Percentiles rank a stretch among this genome's conserved stretches.
Evolutionary conservation across 805 yeast genomes (phyloP).

Genomic region (Candida easanensis): DNA sequence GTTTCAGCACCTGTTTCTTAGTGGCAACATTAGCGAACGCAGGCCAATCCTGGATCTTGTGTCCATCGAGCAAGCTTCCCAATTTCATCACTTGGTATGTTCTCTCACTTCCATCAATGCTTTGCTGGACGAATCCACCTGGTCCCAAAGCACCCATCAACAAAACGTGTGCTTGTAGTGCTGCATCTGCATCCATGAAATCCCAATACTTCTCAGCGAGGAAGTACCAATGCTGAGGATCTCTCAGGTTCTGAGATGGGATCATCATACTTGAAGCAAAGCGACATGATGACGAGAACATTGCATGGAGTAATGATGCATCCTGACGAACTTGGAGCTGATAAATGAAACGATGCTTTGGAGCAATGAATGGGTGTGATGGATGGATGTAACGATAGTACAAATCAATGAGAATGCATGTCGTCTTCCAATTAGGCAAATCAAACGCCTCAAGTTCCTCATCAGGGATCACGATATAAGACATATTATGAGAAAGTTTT

Average conservation of each 20-base stretch:
- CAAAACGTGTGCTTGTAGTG: slow-evolving; percentile 30
- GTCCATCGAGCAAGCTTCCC: slow-evolving; percentile 14
- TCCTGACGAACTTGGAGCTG: slow-evolving; percentile 32
- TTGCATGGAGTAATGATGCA: slow-evolving; percentile 31
- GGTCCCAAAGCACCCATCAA: slow-evolving; percentile 30
- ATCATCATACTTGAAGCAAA: slow-evolving; percentile 30
- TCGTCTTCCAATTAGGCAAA: slow-evolving; percentile 35
- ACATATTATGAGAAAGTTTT: slow-evolving; percentile 8
- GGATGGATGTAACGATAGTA: slow-evolving; percentile 42
- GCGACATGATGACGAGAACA: slow-evolving; percentile 34
- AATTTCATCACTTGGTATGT: slow-evolving; percentile 20
- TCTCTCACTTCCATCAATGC: slow-evolving; percentile 29
- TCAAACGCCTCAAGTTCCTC: slow-evolving; percentile 31
- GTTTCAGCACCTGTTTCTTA: slow-evolving; percentile 32
- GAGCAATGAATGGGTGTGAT: slow-evolving; percentile 35
- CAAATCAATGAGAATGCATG: slow-evolving; percentile 34
- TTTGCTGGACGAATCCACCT: slow-evolving; percentile 27
- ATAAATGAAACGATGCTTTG: slow-evolving; percentile 31
- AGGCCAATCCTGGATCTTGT: slow-evolving; percentile 25
- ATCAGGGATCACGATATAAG: slow-evolving; percentile 26
- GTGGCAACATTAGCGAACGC: slow-evolving; percentile 28
- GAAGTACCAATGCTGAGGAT: slow-evolving; percentile 37
- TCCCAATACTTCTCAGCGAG: slow-evolving; percentile 34
- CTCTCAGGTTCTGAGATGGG: slow-evolving; percentile 27
- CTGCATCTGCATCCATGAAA: slow-evolving; percentile 25